phyloP scores from a whole-genome alignment of 2,329 filamentous ascomycete species.

The Aspergillus sp. region DNA sequence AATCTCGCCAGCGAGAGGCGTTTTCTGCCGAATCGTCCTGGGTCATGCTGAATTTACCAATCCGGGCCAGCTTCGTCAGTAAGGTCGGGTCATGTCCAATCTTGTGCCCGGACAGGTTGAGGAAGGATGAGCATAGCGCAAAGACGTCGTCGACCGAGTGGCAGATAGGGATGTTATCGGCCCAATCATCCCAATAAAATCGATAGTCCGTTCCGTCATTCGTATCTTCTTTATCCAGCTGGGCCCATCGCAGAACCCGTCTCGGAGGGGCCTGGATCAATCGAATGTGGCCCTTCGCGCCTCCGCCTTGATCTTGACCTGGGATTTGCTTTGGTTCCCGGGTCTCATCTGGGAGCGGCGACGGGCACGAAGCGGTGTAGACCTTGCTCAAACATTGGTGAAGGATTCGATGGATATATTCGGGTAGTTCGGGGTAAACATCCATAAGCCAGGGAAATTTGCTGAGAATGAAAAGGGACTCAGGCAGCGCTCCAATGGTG shows the following conservation, averaged over 20 bases:
- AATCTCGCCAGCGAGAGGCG: constrained; percentile 74
- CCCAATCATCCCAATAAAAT: constrained; percentile 98
- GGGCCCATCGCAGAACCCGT: constrained; percentile 77
- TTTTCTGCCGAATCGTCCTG: constrained; percentile 72
- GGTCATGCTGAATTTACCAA: constrained; percentile 72
- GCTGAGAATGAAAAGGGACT: constrained; percentile 87
- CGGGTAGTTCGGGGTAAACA: constrained; percentile 75
- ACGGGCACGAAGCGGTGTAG: constrained; percentile 54
- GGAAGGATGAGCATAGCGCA: constrained; percentile 75
- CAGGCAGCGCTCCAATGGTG: constrained; percentile 86
- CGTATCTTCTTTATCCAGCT: constrained; percentile 73
- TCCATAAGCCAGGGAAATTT: constrained; percentile 92
- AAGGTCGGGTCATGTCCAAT: constrained; percentile 81
- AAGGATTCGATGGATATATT: constrained; percentile 80
- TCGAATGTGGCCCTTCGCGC: constrained; percentile 68
- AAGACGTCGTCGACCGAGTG: constrained; percentile 90
- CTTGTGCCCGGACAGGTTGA: constrained; percentile 83
- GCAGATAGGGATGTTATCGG: constrained; percentile 87
- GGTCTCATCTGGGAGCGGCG: constrained; percentile 41
- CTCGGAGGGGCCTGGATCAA: constrained; percentile 60
- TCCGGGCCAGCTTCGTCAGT: constrained; percentile 78
- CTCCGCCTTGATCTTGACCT: constrained; percentile 64
- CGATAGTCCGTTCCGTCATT: constrained; percentile 75
- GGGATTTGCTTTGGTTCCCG: constrained; percentile 52
- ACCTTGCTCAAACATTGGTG: constrained; percentile 80